Evolutionary conservation across 768 basidiomycete species (phyloP), one percentile per base, ranked within the genome.

Genomic region (Suillus brevipes): DNA sequence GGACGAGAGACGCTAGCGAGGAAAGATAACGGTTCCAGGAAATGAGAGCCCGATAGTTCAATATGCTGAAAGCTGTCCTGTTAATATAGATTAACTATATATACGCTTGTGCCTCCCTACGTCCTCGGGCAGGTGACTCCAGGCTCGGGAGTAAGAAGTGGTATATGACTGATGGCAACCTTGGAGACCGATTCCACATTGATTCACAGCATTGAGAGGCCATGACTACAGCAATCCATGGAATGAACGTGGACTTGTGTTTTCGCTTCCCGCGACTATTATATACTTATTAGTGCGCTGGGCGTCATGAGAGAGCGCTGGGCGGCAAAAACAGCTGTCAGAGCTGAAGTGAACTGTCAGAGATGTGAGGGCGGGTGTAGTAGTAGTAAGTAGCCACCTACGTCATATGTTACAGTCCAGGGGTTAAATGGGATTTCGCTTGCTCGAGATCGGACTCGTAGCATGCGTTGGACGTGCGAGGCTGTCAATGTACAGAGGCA

Each of bases 161-260:
- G 16, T 18, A 40, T 43, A 45, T 64, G 23, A 60, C 50, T 64
- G 63, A 64, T 64, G 63, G 63, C 58, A 64, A 45, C 58, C 63
- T 61, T 59, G 63, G 63, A 64, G 36, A 64, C 57, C 38, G 45
- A 64, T 60, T 16, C 34, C 45, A 45, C 43, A 18, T 60, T 43
- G 6, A 2, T 40, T 58, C 38, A 40, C 25, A 18, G 52, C 28
- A 53, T 55, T 3, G 31, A 20, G 52, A 28, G 31, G 52, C 31
- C 53, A 34, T 55, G 31, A 55, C 53, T 55, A 55, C 53, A 10
- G 18, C 10, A 20, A 34, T 12, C 20, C 10, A 12, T 55, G 10
- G 12, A 34, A 20, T 55, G 52, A 53, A 6, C 52, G 28, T 31
- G 52, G 4, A 31, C 9, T 53, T 20, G 2, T 1, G 10, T 55